These are phyloP conservation scores for Spinellus fusiger DNA, from an alignment of 192 early-diverging fungal species.

Conservation along the genomic window DNA sequence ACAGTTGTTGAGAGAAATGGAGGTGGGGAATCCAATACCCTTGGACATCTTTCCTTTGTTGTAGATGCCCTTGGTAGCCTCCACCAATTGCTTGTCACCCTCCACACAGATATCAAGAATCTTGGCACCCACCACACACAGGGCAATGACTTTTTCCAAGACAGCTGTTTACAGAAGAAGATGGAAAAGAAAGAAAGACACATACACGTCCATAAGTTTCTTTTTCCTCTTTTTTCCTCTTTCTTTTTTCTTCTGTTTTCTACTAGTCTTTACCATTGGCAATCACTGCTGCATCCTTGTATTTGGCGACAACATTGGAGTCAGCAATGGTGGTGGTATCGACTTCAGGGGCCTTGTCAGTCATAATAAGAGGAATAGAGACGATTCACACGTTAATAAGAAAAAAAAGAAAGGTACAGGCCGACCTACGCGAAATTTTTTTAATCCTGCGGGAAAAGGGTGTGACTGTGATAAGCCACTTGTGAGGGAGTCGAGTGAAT, in stretches of 20 bases:
- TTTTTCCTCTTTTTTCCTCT: neutral
- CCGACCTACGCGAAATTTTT: neutral
- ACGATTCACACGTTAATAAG: too few species aligned
- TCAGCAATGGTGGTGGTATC: conserved; percentile 57
- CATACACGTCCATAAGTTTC: neutral
- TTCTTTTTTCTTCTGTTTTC: neutral
- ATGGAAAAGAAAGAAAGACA: conserved; percentile 2
- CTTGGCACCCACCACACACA: conserved; percentile 72
- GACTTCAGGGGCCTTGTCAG: conserved; percentile 11
- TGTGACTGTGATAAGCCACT: neutral
- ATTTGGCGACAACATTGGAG: conserved; percentile 79
- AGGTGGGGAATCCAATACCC: conserved; percentile 87
- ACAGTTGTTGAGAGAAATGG: conserved; percentile 76
- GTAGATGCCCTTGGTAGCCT: conserved; percentile 74
- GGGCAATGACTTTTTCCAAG: conserved; percentile 60
- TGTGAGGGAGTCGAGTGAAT: neutral
- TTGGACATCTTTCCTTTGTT: conserved; percentile 39
- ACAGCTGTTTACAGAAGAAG: conserved; percentile 48
- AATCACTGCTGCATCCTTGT: conserved; percentile 87
- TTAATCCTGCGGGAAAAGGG: neutral
- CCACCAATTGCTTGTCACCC: conserved; percentile 81
- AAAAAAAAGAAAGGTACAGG: neutral
- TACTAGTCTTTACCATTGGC: conserved; percentile 62
- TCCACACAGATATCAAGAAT: conserved; percentile 82
- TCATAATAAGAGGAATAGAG: neutral